A percentile compares a stretch with the other conserved stretches of the same genome.
phyloP scores from a whole-genome alignment of 768 basidiomycete genomes.

The Chalciporus piperatus region DNA sequence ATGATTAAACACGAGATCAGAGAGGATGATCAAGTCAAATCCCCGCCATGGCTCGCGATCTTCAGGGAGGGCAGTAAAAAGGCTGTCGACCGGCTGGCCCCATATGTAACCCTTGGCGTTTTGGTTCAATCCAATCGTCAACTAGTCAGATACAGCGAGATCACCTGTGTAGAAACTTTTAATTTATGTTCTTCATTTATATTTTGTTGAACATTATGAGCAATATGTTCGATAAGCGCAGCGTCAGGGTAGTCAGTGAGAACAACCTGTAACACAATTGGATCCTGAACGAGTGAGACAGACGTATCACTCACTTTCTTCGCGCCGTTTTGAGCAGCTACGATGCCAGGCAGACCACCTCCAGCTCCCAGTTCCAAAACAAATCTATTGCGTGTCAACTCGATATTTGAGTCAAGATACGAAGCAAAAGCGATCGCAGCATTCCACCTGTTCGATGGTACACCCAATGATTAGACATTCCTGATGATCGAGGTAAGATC shows the following conservation, averaged over 20 bases:
- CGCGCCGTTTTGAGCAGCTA: constrained; percentile 70
- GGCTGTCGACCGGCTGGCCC: constrained; percentile 52
- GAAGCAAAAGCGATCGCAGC: constrained; percentile 70
- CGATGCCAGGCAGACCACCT: constrained; percentile 82
- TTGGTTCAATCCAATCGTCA: constrained; percentile 19
- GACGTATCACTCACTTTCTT: constrained; percentile 42
- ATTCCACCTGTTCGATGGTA: constrained; percentile 64
- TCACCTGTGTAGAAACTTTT: constrained; percentile 34
- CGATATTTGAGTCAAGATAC: constrained; percentile 56
- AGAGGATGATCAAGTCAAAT: constrained; percentile 84
- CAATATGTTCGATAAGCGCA: constrained; percentile 70
- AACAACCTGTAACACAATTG: constrained; percentile 52
- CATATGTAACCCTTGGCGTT: constrained; percentile 71
- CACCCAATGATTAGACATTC: background rate
- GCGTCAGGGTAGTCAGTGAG: constrained; percentile 92
- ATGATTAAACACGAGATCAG: constrained; percentile 93
- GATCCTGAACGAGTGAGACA: background rate
- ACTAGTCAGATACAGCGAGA: constrained; percentile 23
- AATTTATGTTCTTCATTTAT: constrained; percentile 25
- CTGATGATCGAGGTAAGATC: constrained; percentile 5
- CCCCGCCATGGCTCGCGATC: constrained; percentile 20
- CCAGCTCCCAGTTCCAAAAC: constrained; percentile 94
- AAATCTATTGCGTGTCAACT: constrained; percentile 42
- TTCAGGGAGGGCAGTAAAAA: constrained; percentile 28
- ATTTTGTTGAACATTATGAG: constrained; percentile 65